A percentile compares a stretch with the other conserved stretches of the same genome.
Evolutionary conservation across 495 filamentous ascomycete genomes (phyloP).

Genomic region (Margaritispora aquatica): DNA sequence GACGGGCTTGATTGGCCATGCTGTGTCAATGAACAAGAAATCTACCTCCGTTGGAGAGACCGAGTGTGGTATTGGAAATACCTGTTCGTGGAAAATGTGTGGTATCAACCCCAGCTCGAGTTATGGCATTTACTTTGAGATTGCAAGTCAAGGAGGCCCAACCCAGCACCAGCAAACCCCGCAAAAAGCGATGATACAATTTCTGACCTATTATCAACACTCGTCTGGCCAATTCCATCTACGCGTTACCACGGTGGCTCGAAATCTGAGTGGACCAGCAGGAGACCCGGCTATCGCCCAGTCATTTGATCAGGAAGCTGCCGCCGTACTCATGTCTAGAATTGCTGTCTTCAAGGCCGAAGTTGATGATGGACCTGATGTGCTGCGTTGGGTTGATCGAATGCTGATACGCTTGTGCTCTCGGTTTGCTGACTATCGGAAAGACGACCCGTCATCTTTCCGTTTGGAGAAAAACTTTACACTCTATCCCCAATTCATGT

Average conservation of each 20-base stretch:
- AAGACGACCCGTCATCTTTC: conserved; percentile 98
- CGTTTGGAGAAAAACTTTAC: conserved; percentile 98
- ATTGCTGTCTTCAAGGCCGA: conserved; percentile 99
- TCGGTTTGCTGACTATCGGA: conserved; percentile 95
- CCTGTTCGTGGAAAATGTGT: conserved; percentile 99
- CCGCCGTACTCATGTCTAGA: conserved; percentile 95
- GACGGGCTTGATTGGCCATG: conserved; percentile 95
- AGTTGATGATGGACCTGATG: conserved; percentile 98
- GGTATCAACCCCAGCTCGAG: conserved; percentile 90
- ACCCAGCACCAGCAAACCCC: conserved; percentile 78
- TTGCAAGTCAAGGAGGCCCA: conserved; percentile 88
- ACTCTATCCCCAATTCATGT: conserved; percentile 99
- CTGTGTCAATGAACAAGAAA: conserved; percentile 95
- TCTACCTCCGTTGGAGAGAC: conserved; percentile 96
- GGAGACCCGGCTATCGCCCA: conserved; percentile 97
- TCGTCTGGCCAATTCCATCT: conserved; percentile 95
- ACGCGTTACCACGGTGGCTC: conserved; percentile 86
- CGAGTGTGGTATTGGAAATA: conserved; percentile 97
- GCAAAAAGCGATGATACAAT: conserved; percentile 96
- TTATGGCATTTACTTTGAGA: conserved; percentile 96
- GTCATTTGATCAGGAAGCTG: conserved; percentile 97
- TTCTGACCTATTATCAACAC: conserved; percentile 98
- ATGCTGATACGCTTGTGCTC: conserved; percentile 98
- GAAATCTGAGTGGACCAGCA: conserved; percentile 87
- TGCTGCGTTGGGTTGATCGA: conserved; percentile 95